Conservation (phyloP, 768 basidiomycete species). For the Cyclocybe aegerita region DNA sequence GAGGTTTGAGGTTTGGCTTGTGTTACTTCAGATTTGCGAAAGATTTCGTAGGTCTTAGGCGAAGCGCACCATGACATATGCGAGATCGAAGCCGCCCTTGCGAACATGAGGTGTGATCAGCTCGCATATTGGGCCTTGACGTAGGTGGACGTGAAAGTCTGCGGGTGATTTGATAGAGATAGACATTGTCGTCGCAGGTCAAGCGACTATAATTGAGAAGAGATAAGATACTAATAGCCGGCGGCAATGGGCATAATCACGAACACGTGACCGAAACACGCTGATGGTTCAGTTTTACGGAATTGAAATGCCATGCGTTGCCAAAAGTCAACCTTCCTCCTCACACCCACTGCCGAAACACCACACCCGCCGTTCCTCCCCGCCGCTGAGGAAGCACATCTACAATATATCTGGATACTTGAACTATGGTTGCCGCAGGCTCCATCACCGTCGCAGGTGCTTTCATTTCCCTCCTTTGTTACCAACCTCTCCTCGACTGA, state of each 20-base stretch:
- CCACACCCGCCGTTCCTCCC: constrained; percentile 10
- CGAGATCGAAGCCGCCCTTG: constrained; percentile 85
- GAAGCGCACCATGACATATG: constrained; percentile 89
- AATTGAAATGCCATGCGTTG: constrained; percentile 7
- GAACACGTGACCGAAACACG: constrained; percentile 38
- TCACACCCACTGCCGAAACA: constrained; percentile 11
- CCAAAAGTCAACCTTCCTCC: constrained; percentile 11
- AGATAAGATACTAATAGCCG: constrained; percentile 34
- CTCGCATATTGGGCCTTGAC: constrained; percentile 79
- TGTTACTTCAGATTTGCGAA: constrained; percentile 6
- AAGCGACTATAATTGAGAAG: constrained; percentile 10
- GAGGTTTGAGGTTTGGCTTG: constrained; percentile 91
- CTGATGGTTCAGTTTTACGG: constrained; percentile 33
- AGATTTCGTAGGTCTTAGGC: constrained; percentile 1
- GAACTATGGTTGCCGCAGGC: constrained; percentile 76
- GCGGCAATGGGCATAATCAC: constrained; percentile 14
- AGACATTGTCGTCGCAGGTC: constrained; percentile 25
- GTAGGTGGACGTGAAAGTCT: constrained; percentile 96
- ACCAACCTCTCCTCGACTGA: constrained; percentile 9
- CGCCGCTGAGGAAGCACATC: background rate
- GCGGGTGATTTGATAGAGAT: constrained; percentile 65
- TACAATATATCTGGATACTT: constrained; percentile 2
- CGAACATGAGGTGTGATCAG: constrained; percentile 90
- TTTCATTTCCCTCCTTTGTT: constrained; percentile 21
- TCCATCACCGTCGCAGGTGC: constrained; percentile 85